A percentile compares a stretch with the other conserved stretches of the same genome.
These are phyloP conservation scores for Perkinsus olseni DNA, from an alignment of 169 alveolate genomes.

Conservation along the genomic window DNA sequence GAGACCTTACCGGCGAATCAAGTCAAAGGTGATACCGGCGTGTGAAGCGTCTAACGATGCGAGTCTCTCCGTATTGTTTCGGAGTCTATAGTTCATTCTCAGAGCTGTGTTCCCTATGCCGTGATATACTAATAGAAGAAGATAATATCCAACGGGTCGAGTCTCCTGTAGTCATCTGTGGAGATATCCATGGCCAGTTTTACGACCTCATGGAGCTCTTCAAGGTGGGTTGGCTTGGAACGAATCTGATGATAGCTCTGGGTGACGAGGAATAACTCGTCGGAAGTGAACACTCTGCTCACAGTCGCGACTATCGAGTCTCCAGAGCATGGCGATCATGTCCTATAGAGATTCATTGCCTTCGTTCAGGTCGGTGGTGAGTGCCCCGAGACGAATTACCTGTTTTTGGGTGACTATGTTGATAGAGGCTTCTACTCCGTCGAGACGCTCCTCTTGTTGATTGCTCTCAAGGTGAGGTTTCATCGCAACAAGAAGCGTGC, in stretches of 20 bases:
- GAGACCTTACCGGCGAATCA: neutral
- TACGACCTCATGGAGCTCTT: slow-evolving; percentile 88
- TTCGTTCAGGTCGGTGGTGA: slow-evolving; percentile 41
- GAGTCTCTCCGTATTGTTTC: neutral
- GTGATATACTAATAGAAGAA: slow-evolving; percentile 67
- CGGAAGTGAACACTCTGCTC: too few species aligned
- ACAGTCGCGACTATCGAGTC: too few species aligned
- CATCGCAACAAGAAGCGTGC: neutral
- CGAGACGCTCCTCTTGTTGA: slow-evolving; percentile 92
- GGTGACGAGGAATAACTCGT: too few species aligned
- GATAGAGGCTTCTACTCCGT: slow-evolving; percentile 98
- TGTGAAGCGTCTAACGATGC: neutral
- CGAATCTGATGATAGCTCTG: too few species aligned
- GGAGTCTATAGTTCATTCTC: too few species aligned
- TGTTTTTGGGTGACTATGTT: slow-evolving; percentile 98
- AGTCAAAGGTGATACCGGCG: neutral
- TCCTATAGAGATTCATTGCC: too few species aligned
- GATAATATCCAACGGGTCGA: slow-evolving; percentile 69
- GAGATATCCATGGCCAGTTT: slow-evolving; percentile 96
- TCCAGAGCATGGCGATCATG: too few species aligned
- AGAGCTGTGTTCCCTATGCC: slow-evolving; percentile 52
- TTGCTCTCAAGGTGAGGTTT: slow-evolving; percentile 86
- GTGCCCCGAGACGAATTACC: slow-evolving; percentile 91
- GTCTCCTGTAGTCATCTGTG: slow-evolving; percentile 88
- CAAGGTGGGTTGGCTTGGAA: slow-evolving; percentile 36